Evolutionary conservation across 2,329 filamentous ascomycete species (phyloP), one percentile per base, ranked within the genome.

Genomic region (Chrysoporthe deuterocubensis): DNA sequence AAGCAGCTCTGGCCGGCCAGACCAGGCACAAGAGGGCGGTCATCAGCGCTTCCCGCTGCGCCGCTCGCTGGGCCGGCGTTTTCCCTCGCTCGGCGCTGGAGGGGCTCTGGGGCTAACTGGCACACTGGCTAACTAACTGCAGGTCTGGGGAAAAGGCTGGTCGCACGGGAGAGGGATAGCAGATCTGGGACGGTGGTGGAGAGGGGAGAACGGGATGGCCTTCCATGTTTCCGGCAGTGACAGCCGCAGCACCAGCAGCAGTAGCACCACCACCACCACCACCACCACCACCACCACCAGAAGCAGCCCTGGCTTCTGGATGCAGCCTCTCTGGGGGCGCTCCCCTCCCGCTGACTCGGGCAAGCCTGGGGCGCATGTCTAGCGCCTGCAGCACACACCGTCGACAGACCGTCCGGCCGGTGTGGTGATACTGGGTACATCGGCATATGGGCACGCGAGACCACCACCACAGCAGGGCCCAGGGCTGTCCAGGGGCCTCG

Each of bases 181-280:
- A 43, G 57, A 43, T 52, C 48, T 52, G 8, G 16, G 40, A 57
- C 54, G 6, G n/a, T 26, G 50, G 18, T n/a, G 50, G 18, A 26
- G 26, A 21, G 16, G 42, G 42, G 42, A 13, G 14, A 32, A 43
- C 43, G 42, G 42, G 5, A 3, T 32, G 42, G 14, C 11, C 48
- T 54, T 63, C 61, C 61, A 54, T 63, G 61, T 63, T 63, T 63
- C 61, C 61, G 61, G 48, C 48, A 63, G 16, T 32, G 32, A n/a
- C 26, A 46, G n/a, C n/a, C 26, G 6, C 13, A 61, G 26, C 2
- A 26, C 26, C 26, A 26, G 26, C 26, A 26, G 26, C 26, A 26
- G 2, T 2, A 26, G 26, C 26, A 26, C 26, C 21, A 21, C 1
- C n/a, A n/a, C n/a, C 26, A 26, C 26, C 26, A 26, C 1, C 26